Evolutionary conservation across 495 filamentous ascomycete species (phyloP).

Genomic region (Aspergillus affinis): DNA sequence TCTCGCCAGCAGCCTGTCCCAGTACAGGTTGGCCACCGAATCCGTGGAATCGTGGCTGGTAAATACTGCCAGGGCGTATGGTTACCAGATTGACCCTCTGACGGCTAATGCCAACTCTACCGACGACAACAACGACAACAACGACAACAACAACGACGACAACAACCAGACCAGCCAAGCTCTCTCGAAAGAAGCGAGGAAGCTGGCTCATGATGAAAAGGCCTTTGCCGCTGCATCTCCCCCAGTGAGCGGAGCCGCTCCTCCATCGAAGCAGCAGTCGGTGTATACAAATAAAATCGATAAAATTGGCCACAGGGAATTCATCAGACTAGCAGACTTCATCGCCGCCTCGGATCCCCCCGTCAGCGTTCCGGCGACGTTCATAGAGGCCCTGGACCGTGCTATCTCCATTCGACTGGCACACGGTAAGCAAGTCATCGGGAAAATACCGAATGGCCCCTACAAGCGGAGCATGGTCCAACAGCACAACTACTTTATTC

Average conservation of each 20-base stretch:
- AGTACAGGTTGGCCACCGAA: neutral
- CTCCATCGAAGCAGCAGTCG: neutral
- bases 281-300: no score
- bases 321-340: neutral
- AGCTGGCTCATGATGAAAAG: no score
- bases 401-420: neutral
- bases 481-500: neutral
- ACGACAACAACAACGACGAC: no score
- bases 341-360: neutral
- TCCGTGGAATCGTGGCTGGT: neutral
- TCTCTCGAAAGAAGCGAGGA: no score
- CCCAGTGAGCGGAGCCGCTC: neutral
- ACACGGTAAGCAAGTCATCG: neutral
- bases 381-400: neutral
- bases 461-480: accelerated
- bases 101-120: neutral
- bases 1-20: neutral
- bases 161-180: no score
- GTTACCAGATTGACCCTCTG: neutral
- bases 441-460: neutral
- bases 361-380: neutral
- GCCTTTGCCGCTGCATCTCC: no score
- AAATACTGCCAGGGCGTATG: neutral
- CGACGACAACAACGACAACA: neutral
- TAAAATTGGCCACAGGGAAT: neutral